phyloP scores from a whole-genome alignment of 495 filamentous ascomycete genomes.

The Collariella sp. region DNA sequence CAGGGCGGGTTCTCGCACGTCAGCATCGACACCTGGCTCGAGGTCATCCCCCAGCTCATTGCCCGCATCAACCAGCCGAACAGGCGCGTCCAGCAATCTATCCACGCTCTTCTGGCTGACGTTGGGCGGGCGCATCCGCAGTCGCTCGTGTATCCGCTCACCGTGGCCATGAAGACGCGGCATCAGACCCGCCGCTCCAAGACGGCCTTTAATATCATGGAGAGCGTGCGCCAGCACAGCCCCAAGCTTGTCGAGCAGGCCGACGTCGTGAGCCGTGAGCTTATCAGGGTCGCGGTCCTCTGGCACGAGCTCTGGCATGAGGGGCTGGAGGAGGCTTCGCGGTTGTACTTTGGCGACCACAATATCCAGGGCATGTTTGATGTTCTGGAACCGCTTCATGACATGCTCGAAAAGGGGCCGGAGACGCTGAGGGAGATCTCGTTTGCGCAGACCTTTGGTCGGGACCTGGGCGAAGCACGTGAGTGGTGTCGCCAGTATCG shows the following conservation, averaged over 20 bases:
- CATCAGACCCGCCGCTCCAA: constrained; percentile 67
- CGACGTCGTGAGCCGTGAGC: constrained; percentile 83
- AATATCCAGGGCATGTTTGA: constrained; percentile 97
- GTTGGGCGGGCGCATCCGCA: constrained; percentile 92
- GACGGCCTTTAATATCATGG: constrained; percentile 88
- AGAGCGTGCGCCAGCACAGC: constrained; percentile 92
- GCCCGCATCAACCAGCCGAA: constrained; percentile 96
- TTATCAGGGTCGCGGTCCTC: constrained; percentile 90
- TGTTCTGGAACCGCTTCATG: constrained; percentile 81
- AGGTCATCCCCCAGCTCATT: constrained; percentile 95
- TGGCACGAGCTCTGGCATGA: constrained; percentile 99
- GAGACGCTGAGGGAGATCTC: constrained; percentile 92
- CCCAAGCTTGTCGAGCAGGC: constrained; percentile 92
- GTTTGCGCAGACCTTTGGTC: constrained; percentile 94
- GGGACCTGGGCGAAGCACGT: constrained; percentile 85
- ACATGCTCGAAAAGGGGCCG: constrained; percentile 78
- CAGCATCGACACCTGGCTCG: constrained; percentile 94
- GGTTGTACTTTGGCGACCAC: constrained; percentile 84
- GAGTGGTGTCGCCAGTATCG: constrained; percentile 94
- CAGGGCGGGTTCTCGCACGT: constrained; percentile 84
- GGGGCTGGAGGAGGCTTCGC: constrained; percentile 92
- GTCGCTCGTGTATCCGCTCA: constrained; percentile 98
- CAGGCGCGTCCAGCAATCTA: constrained; percentile 69
- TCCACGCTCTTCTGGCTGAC: constrained; percentile 84
- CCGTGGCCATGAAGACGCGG: constrained; percentile 90